These are phyloP conservation scores for Torulaspora indica DNA, from an alignment of 805 yeast genomes.

Conservation along the genomic window DNA sequence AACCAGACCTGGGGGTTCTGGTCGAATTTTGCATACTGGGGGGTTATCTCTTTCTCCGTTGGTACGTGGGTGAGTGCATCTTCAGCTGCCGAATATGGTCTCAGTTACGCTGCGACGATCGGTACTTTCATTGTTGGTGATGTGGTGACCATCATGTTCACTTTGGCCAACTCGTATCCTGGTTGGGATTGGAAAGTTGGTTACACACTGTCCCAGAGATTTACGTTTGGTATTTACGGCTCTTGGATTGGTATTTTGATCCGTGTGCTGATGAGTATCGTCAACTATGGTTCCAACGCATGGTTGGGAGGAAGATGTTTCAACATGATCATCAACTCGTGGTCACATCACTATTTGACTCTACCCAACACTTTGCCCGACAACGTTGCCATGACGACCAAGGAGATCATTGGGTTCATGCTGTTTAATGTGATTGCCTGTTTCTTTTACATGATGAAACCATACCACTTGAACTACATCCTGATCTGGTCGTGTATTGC, in stretches of 20 bases:
- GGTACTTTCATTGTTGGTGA: constrained; percentile 46
- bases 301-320: constrained; percentile 44
- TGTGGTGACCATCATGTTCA: constrained; percentile 40
- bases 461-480: constrained; percentile 40
- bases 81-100: constrained; percentile 43
- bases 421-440: constrained; percentile 43
- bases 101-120: constrained; percentile 44
- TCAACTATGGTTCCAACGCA: constrained; percentile 45
- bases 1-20: constrained; percentile 40
- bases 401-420: constrained; percentile 38
- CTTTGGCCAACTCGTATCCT: constrained; percentile 45
- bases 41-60: constrained; percentile 42
- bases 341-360: constrained; percentile 39
- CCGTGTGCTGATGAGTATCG: constrained; percentile 43
- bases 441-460: constrained; percentile 41
- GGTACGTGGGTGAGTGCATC: constrained; percentile 46
- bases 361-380: constrained; percentile 34
- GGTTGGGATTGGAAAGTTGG: constrained; percentile 50
- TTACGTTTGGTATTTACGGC: constrained; percentile 46
- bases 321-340: constrained; percentile 38
- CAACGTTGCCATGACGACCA: constrained; percentile 36
- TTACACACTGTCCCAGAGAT: constrained; percentile 43
- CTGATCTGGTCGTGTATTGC: constrained; percentile 38
- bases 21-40: constrained; percentile 44
- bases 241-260: constrained; percentile 40